A percentile compares a stretch with the other conserved stretches of the same genome.
Evolutionary conservation across 2,329 filamentous ascomycete genomes (phyloP).

Genomic region (Aspergillus sergii): DNA sequence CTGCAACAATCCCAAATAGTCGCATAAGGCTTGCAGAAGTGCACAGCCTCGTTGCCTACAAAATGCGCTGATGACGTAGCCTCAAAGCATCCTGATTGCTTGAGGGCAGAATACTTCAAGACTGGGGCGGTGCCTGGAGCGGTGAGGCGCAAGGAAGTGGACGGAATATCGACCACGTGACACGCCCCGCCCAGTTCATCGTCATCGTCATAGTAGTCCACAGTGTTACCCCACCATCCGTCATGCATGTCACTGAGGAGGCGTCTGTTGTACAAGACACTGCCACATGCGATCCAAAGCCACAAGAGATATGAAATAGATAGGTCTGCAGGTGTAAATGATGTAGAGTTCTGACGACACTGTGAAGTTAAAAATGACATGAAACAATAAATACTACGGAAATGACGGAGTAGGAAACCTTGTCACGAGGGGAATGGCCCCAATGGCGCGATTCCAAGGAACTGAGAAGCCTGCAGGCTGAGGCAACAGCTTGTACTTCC

Average conservation of each 20-base stretch:
- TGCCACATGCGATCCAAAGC: neutral
- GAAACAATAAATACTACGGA: neutral
- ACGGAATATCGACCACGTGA: slow-evolving; percentile 3
- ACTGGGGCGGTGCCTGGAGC: neutral
- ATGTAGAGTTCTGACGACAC: neutral
- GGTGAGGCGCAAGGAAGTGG: neutral
- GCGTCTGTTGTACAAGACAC: neutral
- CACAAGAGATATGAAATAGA: neutral
- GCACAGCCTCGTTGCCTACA: neutral
- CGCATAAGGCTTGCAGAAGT: neutral
- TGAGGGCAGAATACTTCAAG: neutral
- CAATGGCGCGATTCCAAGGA: slow-evolving; percentile 7
- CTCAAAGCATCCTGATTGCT: neutral
- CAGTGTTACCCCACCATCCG: slow-evolving; percentile 5
- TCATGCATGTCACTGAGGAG: slow-evolving; percentile 2
- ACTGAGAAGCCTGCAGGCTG: neutral
- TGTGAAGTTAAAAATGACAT: neutral
- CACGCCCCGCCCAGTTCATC: slow-evolving; percentile 4
- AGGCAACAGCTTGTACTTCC: slow-evolving; percentile 2
- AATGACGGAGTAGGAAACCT: slow-evolving; percentile 4
- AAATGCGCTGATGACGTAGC: neutral
- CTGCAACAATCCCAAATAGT: neutral
- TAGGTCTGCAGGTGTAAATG: neutral
- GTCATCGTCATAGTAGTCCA: neutral
- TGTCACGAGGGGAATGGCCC: slow-evolving; percentile 1